Conservation (phyloP, 192 early-diverging fungal species). For the Coemansia erecta region DNA sequence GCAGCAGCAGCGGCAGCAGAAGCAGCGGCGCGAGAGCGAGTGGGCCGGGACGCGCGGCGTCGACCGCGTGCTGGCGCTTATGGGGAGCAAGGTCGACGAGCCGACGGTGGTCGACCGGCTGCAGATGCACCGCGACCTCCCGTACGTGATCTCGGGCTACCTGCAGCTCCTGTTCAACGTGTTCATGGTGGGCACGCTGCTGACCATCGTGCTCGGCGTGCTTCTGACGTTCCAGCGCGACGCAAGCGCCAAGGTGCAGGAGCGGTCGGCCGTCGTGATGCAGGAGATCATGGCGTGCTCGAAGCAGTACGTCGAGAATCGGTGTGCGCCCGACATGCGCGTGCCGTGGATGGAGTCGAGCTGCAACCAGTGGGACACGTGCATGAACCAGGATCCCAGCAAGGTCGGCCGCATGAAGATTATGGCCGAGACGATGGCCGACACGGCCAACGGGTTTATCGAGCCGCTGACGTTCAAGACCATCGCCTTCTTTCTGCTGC, state of each 20-base stretch:
- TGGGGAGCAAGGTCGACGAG: conserved; percentile 39
- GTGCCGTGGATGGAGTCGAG: conserved; percentile 59
- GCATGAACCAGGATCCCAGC: conserved; percentile 60
- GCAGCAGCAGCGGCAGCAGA: conserved; percentile 13
- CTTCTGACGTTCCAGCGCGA: conserved; percentile 71
- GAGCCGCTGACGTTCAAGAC: conserved; percentile 86
- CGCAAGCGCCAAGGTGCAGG: conserved; percentile 65
- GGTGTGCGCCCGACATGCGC: conserved; percentile 57
- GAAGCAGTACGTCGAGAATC: conserved; percentile 61
- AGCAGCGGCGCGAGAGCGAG: neutral
- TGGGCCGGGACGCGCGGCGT: conserved; percentile 29
- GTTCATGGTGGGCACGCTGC: conserved; percentile 56
- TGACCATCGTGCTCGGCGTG: conserved; percentile 67
- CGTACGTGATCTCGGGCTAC: conserved; percentile 58
- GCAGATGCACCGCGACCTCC: conserved; percentile 52
- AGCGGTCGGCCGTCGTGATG: conserved; percentile 60
- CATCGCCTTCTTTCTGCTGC: conserved; percentile 59
- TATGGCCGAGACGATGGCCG: conserved; percentile 78
- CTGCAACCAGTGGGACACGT: conserved; percentile 64
- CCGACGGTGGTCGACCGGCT: conserved; percentile 28
- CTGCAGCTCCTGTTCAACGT: conserved; percentile 71
- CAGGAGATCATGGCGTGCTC: conserved; percentile 64
- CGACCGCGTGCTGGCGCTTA: conserved; percentile 36
- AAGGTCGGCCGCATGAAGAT: conserved; percentile 70
- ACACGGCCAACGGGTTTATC: conserved; percentile 79